Percentiles rank a stretch among this genome's conserved stretches.
These are phyloP conservation scores for Ustilago nuda DNA, from an alignment of 1,284 basidiomycete species.

Conservation along the genomic window DNA sequence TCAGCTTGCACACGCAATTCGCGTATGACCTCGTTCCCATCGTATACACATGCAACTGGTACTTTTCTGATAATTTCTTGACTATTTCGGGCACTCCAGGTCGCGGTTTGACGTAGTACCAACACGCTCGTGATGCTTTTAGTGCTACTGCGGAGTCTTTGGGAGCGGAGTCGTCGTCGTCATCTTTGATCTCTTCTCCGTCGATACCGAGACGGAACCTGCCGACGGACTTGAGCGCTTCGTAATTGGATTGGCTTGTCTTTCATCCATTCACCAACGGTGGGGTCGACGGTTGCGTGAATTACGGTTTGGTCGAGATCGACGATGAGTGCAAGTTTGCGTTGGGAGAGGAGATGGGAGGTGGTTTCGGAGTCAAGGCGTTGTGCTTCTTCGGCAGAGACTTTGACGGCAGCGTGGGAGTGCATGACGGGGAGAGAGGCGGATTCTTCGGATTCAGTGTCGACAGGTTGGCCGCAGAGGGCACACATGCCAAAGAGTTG, in stretches of 20 bases:
- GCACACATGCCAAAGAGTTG: constrained; percentile 92
- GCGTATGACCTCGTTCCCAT: constrained; percentile 99
- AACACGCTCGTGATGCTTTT: constrained; percentile 74
- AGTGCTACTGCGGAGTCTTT: constrained; percentile 23
- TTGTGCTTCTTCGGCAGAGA: constrained; percentile 77
- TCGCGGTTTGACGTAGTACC: constrained; percentile 94
- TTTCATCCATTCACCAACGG: constrained; percentile 94
- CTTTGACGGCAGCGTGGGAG: constrained; percentile 61
- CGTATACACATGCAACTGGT: constrained; percentile 99
- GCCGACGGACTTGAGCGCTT: constrained; percentile 83
- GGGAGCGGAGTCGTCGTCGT: constrained; percentile 31
- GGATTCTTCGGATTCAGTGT: constrained; percentile 70
- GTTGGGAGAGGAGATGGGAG: constrained; percentile 78
- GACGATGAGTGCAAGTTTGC: constrained; percentile 92
- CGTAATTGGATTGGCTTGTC: constrained; percentile 87
- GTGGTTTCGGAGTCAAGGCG: constrained; percentile 86
- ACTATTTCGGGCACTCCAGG: constrained; percentile 89
- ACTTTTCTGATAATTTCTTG: constrained; percentile 78
- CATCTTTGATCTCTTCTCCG: constrained; percentile 71
- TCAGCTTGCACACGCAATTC: constrained; percentile 90
- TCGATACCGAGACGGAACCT: constrained; percentile 87
- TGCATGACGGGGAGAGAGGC: constrained; percentile 63
- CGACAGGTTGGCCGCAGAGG: constrained; percentile 92
- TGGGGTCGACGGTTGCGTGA: constrained; percentile 97
- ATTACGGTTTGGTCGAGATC: constrained; percentile 99